Evolutionary conservation across 768 basidiomycete genomes (phyloP), one percentile per base, ranked within the genome.

Genomic region (Suillus alpinus): DNA sequence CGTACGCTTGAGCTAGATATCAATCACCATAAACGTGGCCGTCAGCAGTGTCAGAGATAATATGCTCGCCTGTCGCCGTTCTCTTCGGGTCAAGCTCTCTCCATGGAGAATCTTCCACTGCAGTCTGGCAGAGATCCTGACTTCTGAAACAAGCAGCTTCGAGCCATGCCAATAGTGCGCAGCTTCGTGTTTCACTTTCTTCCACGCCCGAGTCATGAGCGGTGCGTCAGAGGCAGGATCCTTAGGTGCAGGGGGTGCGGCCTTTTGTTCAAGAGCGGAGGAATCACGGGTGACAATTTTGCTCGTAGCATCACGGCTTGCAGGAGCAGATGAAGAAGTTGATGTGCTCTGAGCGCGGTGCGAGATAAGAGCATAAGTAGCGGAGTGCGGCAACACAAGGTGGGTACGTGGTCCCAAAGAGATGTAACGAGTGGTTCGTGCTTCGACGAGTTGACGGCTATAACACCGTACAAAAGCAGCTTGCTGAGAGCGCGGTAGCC

Each of bases 121-220:
- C 46, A 99, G 80, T 62, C 95, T 81, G 3, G 83, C 78, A 26
- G 92, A 94, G 64, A 98, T 98, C 64, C 91, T 86, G 58, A 97
- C 91, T 77, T 98, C 97, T 29, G 94, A 92, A 16, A 92, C 94
- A 52, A 99, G 81, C 5, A 99, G 85, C 71, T 97, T 97, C 1
- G 92, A 84, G 12, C 97, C 96, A 64, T 95, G 89, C 95, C 95
- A 98, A 73, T 98, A 99, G 73, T 99, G 96, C 61, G 86, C 83
- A 0, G 89, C 94, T 75, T 98, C 97, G 68, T 98, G 92, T 78
- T 98, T 99, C 63, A 98, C 87, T 67, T 87, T 91, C 66, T 89
- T 90, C 96, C 96, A 98, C 7, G 84, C 83, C 41, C 95, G 81
- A 10, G 84, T 80, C 43, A 78, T 60, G 3, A 92, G 72, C 1